Conservation (phyloP, 1,139 yeast genomes). For the Pichia sorboxylosa region DNA sequence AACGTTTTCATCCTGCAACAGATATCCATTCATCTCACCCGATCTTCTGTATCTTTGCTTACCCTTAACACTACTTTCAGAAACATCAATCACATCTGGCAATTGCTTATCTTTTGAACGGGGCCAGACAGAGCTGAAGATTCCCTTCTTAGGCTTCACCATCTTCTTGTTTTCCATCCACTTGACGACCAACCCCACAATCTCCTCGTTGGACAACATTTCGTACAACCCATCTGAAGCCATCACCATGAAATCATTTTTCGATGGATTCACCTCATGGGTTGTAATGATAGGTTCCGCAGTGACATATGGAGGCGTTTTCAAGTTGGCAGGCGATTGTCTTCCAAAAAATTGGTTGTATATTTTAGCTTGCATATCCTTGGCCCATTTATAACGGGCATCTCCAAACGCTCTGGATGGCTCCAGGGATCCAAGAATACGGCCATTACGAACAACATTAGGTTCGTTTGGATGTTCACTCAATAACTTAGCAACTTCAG, state of each 20-base stretch:
- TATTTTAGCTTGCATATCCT: constrained; percentile 62
- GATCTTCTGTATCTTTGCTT: constrained; percentile 45
- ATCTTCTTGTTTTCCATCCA: constrained; percentile 81
- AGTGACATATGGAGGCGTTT: constrained; percentile 94
- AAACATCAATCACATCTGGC: constrained; percentile 53
- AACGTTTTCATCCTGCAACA: constrained; percentile 73
- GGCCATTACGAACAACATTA: constrained; percentile 71
- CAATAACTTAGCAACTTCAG: constrained; percentile 74
- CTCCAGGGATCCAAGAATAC: constrained; percentile 89
- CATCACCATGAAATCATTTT: constrained; percentile 79
- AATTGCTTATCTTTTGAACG: constrained; percentile 37
- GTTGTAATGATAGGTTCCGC: constrained; percentile 92
- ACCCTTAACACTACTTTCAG: constrained; percentile 42
- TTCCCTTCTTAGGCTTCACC: constrained; percentile 36
- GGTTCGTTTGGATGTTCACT: constrained; percentile 90
- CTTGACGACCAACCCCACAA: constrained; percentile 80
- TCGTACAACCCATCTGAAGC: constrained; percentile 94
- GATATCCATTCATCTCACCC: constrained; percentile 32
- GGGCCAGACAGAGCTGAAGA: constrained; percentile 29
- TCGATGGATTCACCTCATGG: constrained; percentile 57
- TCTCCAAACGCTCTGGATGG: constrained; percentile 98
- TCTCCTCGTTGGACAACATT: constrained; percentile 83
- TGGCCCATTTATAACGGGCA: constrained; percentile 78
- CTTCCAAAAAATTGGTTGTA: constrained; percentile 78
- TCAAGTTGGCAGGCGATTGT: constrained; percentile 62